Evolutionary conservation across 805 yeast genomes (phyloP), one percentile per base, ranked within the genome.

Genomic region (Candida yuanshanica): DNA sequence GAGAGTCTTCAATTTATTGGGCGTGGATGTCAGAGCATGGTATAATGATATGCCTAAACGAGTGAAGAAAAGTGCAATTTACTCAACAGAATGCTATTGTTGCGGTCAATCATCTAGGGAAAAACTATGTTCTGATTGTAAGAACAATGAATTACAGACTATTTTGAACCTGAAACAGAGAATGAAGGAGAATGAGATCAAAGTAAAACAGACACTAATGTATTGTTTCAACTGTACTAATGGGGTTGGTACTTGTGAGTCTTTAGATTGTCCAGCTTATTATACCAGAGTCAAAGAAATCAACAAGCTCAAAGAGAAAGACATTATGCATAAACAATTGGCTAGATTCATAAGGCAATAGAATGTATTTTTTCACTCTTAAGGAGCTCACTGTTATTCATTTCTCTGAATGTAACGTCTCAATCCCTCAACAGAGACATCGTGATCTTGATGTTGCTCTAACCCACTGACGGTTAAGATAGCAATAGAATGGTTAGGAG

Each of bases 1-100:
- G 47, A 65, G 99, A 44, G 65, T 91, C 2, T 85, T 93, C 60
- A 83, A 79, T 51, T 61, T 91, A 12, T 63, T 88, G 43, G 99
- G 99, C 0, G 93, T 84, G 3, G 83, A 88, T 62, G 71, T 90
- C 6, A 67, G 68, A 33, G 68, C 66, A 4, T 93, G 99, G 99
- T 85, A 79, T 47, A 60, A 62, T 10, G 85, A 79, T 21, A 68
- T 89, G 66, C 87, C 95, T 0, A 66, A 66, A 46, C 35, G 51
- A 47, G n/a, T 48, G 52, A 10, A 42, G 55, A 9, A 42, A 25
- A 34, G 44, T 12, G 35, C 44, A 27, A 12, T 72, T 68, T 50
- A 37, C 59, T 20, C 56, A 42, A 24, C 65, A 69, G 44, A 49
- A 43, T 31, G 34, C 10, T 31, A 17, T 17, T 31, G 48, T 17